phyloP scores from a whole-genome alignment of 2,329 filamentous ascomycete genomes.

The Ascochyta koolunga region DNA sequence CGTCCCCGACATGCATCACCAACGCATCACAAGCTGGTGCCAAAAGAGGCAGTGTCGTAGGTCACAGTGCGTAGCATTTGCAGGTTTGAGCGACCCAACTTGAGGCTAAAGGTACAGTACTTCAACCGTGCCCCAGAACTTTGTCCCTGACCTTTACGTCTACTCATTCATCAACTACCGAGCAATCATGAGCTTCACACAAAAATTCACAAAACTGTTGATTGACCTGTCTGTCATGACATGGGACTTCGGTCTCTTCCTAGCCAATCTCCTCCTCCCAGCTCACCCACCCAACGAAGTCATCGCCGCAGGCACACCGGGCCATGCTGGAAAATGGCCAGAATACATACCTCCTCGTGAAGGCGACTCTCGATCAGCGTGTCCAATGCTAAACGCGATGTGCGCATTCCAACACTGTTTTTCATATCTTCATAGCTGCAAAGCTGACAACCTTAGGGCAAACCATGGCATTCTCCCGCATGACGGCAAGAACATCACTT shows the following conservation, averaged over 20 bases:
- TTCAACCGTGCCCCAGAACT: no score
- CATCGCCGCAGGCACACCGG: slow-evolving; percentile 42
- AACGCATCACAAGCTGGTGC: slow-evolving; percentile 10
- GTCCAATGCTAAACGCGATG: slow-evolving; percentile 38
- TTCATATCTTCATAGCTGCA: background rate
- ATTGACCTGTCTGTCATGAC: slow-evolving; percentile 47
- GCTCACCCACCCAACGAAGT: slow-evolving; percentile 46
- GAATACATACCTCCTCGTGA: slow-evolving; percentile 46
- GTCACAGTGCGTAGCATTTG: background rate
- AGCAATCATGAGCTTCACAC: slow-evolving; percentile 16
- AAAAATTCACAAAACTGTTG: slow-evolving; percentile 33
- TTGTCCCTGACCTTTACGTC: background rate
- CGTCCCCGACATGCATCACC: slow-evolving; percentile 10
- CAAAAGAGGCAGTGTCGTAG: background rate
- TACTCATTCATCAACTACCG: background rate
- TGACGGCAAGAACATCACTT: slow-evolving; percentile 40
- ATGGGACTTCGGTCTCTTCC: slow-evolving; percentile 49
- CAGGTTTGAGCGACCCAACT: background rate
- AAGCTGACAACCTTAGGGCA: slow-evolving; percentile 21
- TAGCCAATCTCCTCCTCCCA: slow-evolving; percentile 48
- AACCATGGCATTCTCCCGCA: slow-evolving; percentile 44
- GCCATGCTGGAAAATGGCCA: slow-evolving; percentile 47
- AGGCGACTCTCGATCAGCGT: slow-evolving; percentile 37
- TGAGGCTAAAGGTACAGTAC: background rate
- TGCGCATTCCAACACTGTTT: slow-evolving; percentile 12